Evolutionary conservation across 2,329 filamentous ascomycete genomes (phyloP).

Genomic region (Macrophomina tecta): DNA sequence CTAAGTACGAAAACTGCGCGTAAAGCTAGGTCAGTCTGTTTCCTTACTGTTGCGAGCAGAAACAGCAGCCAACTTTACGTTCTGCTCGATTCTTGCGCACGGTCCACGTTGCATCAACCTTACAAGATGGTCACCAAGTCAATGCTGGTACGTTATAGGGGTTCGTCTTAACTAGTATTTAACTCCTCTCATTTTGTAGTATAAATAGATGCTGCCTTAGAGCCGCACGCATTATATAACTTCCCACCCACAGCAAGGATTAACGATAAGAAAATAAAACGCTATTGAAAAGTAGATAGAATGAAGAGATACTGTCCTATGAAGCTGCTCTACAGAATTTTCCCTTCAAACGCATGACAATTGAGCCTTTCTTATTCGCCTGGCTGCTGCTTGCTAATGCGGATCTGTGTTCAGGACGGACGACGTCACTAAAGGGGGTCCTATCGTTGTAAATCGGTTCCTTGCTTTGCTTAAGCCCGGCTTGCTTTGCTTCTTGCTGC

Average conservation of each 20-base stretch:
- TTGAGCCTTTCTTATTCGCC: background rate
- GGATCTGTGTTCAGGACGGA: background rate
- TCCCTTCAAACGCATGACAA: background rate
- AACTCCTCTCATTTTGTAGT: background rate
- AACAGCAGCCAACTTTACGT: background rate
- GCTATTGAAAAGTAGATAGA: background rate
- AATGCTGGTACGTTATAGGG: background rate
- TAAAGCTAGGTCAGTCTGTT: background rate
- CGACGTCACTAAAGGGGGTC: background rate
- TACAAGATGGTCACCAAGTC: background rate
- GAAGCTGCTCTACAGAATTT: background rate
- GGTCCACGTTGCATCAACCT: background rate
- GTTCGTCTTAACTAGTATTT: background rate
- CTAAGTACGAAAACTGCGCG: background rate
- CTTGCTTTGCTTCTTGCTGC: slow-evolving; percentile 13
- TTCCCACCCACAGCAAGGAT: background rate
- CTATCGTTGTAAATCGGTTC: background rate
- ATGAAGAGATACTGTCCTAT: background rate
- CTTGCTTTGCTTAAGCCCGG: background rate
- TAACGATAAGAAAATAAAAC: slow-evolving; percentile 8
- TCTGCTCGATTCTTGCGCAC: background rate
- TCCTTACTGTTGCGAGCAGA: background rate
- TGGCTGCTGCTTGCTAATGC: background rate
- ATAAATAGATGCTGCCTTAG: too few species aligned
- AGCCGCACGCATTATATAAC: background rate